Evolutionary conservation across 352 stramenopile genomes (phyloP), one percentile per base, ranked within the genome.

Genomic region (Lagenidium sp.): DNA sequence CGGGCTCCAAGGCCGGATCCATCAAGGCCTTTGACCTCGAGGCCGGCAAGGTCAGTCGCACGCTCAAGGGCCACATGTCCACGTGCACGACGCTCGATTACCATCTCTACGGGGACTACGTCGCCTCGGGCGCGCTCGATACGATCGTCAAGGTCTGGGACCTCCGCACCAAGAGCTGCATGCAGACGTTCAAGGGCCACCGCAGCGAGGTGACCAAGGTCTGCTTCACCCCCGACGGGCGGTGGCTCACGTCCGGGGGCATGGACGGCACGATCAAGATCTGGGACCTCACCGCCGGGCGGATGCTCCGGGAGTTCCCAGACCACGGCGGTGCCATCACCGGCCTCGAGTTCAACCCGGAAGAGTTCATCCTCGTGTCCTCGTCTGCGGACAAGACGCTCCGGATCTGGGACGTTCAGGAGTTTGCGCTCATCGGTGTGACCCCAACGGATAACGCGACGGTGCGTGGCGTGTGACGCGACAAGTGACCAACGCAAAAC

Each of bases 91-190:
- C 74, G 3, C 55, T 94, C 21, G 81, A 94, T 43, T 90, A 87
- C 44, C 81, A 94, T 52, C 52, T 91, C 12, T 93, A 90, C 36
- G 81, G 81, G 5, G 76, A 93, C 58, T 93, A 91, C 36, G 75
- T 91, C 13, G 81, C 81, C 16, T 93, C 81, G 6, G 78, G 78
- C 0, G 83, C 81, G 32, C 43, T 84, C 7, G 81, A 93, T 39
- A 91, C 81, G 16, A 82, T 85, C 35, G 78, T 93, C 28, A 93
- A 93, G 49, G 77, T 93, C 20, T 93, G 81, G 81, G 81, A 93
- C 37, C 41, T 93, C 23, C 74, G 75, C 19, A 88, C 71, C 10
- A 91, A 89, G 55, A 85, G 71, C 51, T 91, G 78, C 52, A 89
- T 93, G 66, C 81, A 91, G 49, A 86, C 72, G 10, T 93, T 91